Percentiles rank a stretch among this genome's conserved stretches.
Conservation (phyloP, 2,329 filamentous ascomycete genomes). For the Aspergillus niger region DNA sequence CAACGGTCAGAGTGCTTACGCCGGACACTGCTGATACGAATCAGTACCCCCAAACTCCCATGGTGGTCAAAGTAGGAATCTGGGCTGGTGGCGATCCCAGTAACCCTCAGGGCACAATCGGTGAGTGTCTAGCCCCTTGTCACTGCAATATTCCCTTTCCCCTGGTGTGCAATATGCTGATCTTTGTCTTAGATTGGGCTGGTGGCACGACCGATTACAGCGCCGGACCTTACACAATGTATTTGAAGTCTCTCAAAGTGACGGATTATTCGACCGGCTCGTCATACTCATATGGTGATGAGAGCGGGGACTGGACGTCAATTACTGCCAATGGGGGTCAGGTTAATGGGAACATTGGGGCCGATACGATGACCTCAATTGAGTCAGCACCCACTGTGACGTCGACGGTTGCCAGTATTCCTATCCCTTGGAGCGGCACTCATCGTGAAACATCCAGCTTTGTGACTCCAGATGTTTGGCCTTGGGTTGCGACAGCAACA, state of each 20-base stretch:
- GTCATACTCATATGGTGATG: slow-evolving; percentile 79
- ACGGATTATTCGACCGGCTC: slow-evolving; percentile 92
- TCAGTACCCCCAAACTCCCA: slow-evolving; percentile 93
- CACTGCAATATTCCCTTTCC: not conserved
- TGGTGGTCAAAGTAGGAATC: slow-evolving; percentile 87
- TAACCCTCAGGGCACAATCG: slow-evolving; percentile 78
- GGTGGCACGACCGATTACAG: slow-evolving; percentile 82
- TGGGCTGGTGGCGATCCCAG: slow-evolving; percentile 88
- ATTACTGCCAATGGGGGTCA: slow-evolving; percentile 79
- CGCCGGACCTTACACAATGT: slow-evolving; percentile 82
- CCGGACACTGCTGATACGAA: slow-evolving; percentile 65
- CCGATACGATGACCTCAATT: slow-evolving; percentile 42
- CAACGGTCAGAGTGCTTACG: slow-evolving; percentile 73
- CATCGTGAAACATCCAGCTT: slow-evolving; percentile 48
- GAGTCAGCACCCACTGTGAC: slow-evolving; percentile 63
- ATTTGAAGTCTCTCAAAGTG: slow-evolving; percentile 72
- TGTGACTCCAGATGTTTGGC: slow-evolving; percentile 64
- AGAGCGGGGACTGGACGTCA: slow-evolving; percentile 74
- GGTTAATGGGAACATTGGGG: slow-evolving; percentile 65
- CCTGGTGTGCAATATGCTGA: slow-evolving; percentile 14
- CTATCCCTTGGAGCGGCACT: slow-evolving; percentile 65
- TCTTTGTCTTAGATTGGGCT: slow-evolving; percentile 65
- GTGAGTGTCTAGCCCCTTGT: slow-evolving; percentile 36
- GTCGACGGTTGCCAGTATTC: slow-evolving; percentile 62
- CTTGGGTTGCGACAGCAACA: slow-evolving; percentile 62